Percentiles rank a stretch among this genome's conserved stretches.
phyloP scores from a whole-genome alignment of 2,329 filamentous ascomycete genomes.

The Verticillium albo-atrum region DNA sequence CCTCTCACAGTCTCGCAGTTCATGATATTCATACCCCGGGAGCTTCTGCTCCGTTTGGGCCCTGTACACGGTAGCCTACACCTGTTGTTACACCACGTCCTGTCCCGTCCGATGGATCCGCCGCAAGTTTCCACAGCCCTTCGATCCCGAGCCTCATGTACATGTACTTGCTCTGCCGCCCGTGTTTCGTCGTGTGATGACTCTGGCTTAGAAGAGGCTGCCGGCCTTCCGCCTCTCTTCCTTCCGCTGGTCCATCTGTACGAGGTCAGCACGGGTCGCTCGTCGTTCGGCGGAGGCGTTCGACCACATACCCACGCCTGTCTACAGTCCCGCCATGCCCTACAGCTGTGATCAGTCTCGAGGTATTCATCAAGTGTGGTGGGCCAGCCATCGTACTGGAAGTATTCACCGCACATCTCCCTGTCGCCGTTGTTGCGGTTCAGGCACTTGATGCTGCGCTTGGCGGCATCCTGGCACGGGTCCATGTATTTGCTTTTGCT shows the following conservation, averaged over 20 bases:
- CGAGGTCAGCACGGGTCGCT: neutral
- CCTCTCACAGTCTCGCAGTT: too few relatives aligned
- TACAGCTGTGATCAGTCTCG: conserved; percentile 27
- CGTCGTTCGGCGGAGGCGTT: neutral
- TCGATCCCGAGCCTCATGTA: neutral
- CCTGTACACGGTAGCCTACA: neutral
- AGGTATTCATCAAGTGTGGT: neutral
- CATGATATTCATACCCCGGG: neutral
- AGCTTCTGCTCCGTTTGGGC: neutral
- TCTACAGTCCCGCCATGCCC: conserved; percentile 92
- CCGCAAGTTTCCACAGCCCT: neutral
- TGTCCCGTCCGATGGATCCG: neutral
- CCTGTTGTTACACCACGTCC: neutral
- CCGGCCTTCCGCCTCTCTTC: conserved; percentile 18
- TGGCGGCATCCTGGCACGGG: conserved; percentile 89
- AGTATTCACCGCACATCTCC: conserved; percentile 90
- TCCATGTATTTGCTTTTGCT: conserved; percentile 86
- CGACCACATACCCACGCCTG: conserved; percentile 72
- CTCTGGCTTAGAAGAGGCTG: conserved; percentile 2
- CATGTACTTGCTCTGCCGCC: neutral
- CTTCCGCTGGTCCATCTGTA: conserved; percentile 22
- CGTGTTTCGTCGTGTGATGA: neutral
- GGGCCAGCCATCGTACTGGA: conserved; percentile 64
- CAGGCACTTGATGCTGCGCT: conserved; percentile 80
- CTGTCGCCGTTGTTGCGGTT: conserved; percentile 83